phyloP scores from a whole-genome alignment of 352 stramenopile species.

The Phytopythium kandeliae region DNA sequence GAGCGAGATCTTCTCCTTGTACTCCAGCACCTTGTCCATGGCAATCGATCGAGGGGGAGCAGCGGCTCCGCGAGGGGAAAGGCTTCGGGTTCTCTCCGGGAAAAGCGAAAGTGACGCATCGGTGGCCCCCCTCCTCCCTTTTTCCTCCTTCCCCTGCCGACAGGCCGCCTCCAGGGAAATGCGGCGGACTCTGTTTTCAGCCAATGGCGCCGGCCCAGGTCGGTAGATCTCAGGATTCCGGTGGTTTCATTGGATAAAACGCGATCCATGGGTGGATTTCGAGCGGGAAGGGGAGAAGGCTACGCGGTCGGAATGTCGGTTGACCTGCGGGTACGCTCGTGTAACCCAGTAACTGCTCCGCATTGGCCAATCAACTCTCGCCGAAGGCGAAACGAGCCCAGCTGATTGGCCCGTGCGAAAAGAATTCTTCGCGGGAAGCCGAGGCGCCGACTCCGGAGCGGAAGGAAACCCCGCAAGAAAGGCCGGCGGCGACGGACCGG shows the following conservation, averaged over 20 bases:
- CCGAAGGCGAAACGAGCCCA: no score
- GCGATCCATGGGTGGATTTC: conserved; percentile 5
- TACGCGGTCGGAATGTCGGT: conserved; percentile 3
- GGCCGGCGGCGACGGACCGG: not conserved
- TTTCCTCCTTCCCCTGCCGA: not conserved
- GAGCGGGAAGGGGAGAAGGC: no score
- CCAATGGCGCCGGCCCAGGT: conserved; percentile 10
- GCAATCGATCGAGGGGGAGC: not conserved
- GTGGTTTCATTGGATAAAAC: not conserved
- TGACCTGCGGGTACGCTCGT: not conserved
- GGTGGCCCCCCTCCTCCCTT: not conserved
- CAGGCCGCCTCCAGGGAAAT: conserved; percentile 2
- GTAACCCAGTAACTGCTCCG: not conserved
- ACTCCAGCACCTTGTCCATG: conserved; percentile 82
- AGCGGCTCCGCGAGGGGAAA: conserved; percentile 1
- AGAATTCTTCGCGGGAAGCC: no score
- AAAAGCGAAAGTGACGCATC: conserved; percentile 35
- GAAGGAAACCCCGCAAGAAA: no score
- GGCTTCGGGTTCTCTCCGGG: conserved; percentile 18
- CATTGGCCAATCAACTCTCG: not conserved
- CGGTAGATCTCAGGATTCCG: not conserved
- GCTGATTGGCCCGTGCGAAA: no score
- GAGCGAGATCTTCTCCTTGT: conserved; percentile 79
- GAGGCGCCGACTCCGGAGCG: no score
- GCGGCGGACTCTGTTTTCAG: conserved; percentile 5